These are phyloP conservation scores for Trichoderma sp. DNA, from an alignment of 2,329 filamentous ascomycete species.

Conservation along the genomic window DNA sequence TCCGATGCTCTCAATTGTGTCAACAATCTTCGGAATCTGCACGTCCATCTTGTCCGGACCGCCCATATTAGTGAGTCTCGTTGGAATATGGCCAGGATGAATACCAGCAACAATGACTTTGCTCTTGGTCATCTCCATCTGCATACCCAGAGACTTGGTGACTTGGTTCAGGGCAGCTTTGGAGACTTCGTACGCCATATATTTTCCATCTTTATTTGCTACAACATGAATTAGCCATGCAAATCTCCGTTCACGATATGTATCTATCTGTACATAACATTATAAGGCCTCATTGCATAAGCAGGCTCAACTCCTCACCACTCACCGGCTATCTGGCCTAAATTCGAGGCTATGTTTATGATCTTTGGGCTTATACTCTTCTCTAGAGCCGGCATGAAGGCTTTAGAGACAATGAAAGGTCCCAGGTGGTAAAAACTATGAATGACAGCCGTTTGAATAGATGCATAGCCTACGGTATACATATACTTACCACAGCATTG, in stretches of 20 bases:
- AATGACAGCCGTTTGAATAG: background rate
- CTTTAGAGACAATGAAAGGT: background rate
- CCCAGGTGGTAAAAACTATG: background rate
- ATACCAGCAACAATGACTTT: background rate
- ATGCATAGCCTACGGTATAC: background rate
- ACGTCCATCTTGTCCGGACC: background rate
- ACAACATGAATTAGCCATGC: background rate
- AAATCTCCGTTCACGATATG: background rate
- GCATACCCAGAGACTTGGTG: background rate
- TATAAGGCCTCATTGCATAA: too few species aligned
- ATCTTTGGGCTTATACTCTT: background rate
- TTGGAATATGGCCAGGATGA: background rate
- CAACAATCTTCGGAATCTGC: background rate
- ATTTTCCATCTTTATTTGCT: background rate
- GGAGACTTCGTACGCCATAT: background rate
- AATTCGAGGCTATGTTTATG: background rate
- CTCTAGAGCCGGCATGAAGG: background rate
- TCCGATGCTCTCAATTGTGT: background rate
- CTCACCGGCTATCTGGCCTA: background rate
- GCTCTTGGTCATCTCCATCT: background rate
- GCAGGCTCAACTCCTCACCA: background rate
- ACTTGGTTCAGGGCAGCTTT: background rate
- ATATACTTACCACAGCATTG: background rate
- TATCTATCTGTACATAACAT: too few species aligned
- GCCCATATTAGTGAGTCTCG: background rate